A percentile compares a stretch with the other conserved stretches of the same genome.
Evolutionary conservation across 176 grass and related monocot species (phyloP).

Genomic region (Bolboschoenus planiculmis): DNA sequence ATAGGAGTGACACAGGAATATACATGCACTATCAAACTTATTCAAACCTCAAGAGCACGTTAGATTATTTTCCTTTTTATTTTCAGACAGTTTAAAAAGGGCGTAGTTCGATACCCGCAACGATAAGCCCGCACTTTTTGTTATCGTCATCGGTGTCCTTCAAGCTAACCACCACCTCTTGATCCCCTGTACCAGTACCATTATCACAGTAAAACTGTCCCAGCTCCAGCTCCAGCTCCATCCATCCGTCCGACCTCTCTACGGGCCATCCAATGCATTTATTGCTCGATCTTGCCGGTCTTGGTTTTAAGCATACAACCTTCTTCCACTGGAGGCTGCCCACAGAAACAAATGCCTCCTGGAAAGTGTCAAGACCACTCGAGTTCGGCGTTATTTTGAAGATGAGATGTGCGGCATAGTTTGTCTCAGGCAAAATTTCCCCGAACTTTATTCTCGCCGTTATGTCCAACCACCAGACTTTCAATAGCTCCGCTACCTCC

Average conservation of each 20-base stretch:
- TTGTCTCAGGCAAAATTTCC: constrained; percentile 16
- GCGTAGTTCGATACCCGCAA: constrained; percentile 1
- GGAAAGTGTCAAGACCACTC: constrained; percentile 6
- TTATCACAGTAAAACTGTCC: background rate
- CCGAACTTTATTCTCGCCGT: background rate
- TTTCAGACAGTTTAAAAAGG: background rate
- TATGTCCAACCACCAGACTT: constrained; percentile 42
- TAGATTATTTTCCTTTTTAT: no score
- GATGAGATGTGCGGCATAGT: constrained; percentile 39
- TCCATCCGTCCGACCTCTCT: background rate
- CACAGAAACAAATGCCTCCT: constrained; percentile 12
- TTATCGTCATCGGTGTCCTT: background rate
- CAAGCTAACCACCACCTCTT: constrained; percentile 4
- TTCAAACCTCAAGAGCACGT: no score
- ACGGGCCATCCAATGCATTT: background rate
- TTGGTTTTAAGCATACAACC: constrained; percentile 1
- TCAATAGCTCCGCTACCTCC: constrained; percentile 27
- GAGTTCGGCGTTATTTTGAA: constrained; percentile 27
- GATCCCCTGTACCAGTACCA: background rate
- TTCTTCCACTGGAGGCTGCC: background rate
- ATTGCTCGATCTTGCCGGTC: background rate
- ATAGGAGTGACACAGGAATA: no score
- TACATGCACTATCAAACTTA: no score
- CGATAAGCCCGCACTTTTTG: background rate
- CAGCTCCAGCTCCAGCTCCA: background rate